These are phyloP conservation scores for Penicillium subrubescens DNA, from an alignment of 495 filamentous ascomycete species.

Conservation along the genomic window DNA sequence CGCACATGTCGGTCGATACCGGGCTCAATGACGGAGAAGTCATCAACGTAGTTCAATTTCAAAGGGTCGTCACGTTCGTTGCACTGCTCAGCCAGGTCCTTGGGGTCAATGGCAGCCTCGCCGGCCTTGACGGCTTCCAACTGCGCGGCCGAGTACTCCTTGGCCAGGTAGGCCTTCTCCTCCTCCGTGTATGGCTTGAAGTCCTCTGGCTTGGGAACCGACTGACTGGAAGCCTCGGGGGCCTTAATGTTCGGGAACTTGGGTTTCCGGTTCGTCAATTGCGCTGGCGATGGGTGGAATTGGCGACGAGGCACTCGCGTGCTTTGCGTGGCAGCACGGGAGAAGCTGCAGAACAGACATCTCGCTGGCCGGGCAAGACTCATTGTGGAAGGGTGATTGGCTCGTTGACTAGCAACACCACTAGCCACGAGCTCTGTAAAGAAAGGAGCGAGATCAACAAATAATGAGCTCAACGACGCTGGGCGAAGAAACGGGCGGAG, in stretches of 20 bases:
- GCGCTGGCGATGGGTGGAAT: slow-evolving; percentile 52
- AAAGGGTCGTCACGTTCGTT: slow-evolving; percentile 69
- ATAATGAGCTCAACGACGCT: slow-evolving; percentile 17
- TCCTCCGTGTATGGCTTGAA: slow-evolving; percentile 68
- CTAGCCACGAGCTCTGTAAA: slow-evolving; percentile 26
- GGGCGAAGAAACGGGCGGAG: slow-evolving; percentile 32
- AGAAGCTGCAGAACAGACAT: slow-evolving; percentile 59
- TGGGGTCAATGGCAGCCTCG: slow-evolving; percentile 76
- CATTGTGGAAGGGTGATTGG: slow-evolving; percentile 45
- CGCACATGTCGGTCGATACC: slow-evolving; percentile 69
- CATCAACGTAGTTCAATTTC: slow-evolving; percentile 77
- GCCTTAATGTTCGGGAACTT: slow-evolving; percentile 30
- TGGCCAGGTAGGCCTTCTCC: slow-evolving; percentile 62
- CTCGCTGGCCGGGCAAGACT: slow-evolving; percentile 58
- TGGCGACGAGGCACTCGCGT: slow-evolving; percentile 51
- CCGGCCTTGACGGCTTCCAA: slow-evolving; percentile 83
- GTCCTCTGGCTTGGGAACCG: slow-evolving; percentile 38
- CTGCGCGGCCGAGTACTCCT: slow-evolving; percentile 78
- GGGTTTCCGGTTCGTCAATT: slow-evolving; percentile 39
- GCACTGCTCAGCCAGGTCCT: slow-evolving; percentile 74
- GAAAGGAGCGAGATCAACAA: slow-evolving; percentile 15
- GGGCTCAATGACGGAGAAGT: slow-evolving; percentile 76
- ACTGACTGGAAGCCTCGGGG: slow-evolving; percentile 20
- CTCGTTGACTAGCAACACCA: slow-evolving; percentile 34
- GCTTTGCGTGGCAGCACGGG: slow-evolving; percentile 39